A percentile compares a stretch with the other conserved stretches of the same genome.
Evolutionary conservation across 345 rosid species (phyloP).

Genomic region (Brassica incana): DNA sequence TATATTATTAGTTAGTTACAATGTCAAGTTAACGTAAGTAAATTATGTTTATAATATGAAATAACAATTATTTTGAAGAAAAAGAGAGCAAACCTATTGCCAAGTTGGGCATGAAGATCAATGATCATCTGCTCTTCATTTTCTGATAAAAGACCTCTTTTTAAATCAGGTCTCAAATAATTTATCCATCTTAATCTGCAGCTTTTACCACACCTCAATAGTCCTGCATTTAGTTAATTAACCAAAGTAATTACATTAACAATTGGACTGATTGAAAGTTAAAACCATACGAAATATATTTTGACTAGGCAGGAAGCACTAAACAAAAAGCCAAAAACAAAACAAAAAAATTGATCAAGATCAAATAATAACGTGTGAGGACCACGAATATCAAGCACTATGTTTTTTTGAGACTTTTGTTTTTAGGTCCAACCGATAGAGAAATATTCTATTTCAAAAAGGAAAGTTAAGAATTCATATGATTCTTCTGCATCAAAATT

Average conservation of each 20-base stretch:
- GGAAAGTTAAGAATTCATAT: background rate
- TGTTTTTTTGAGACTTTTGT: background rate
- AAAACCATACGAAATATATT: background rate
- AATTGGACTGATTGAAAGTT: background rate
- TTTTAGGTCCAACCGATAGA: background rate
- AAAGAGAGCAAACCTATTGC: constrained; percentile 66
- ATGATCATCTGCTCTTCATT: constrained; percentile 83
- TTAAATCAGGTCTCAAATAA: constrained; percentile 87
- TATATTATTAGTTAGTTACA: constrained; percentile 23
- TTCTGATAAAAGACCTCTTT: constrained; percentile 91
- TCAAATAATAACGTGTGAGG: constrained; percentile 27
- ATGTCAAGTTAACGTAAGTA: constrained; percentile 22
- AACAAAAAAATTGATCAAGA: background rate
- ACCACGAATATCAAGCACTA: constrained; percentile 26
- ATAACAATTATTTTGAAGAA: background rate
- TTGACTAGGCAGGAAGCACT: background rate
- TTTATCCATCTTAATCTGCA: constrained; percentile 97
- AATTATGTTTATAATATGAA: background rate
- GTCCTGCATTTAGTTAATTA: constrained; percentile 50
- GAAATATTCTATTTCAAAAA: constrained; percentile 1
- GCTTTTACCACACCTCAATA: constrained; percentile 92
- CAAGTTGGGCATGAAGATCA: constrained; percentile 91
- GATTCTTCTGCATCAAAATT: background rate
- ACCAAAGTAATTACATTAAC: background rate
- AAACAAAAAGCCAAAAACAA: background rate